Evolutionary conservation across 768 basidiomycete species (phyloP).

Genomic region (Melanogaster broomeanus): DNA sequence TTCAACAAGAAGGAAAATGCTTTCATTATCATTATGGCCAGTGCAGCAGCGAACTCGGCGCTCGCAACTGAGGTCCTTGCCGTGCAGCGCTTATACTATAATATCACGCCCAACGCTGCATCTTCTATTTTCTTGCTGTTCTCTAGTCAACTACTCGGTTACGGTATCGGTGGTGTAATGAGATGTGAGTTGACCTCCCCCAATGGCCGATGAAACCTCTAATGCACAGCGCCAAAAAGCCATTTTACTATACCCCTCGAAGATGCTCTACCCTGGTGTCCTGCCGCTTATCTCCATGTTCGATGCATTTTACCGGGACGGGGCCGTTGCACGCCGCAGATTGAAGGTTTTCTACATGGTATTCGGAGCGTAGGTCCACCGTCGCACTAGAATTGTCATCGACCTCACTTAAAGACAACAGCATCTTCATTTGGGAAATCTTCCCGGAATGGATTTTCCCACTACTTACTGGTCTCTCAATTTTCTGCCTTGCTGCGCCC

Average conservation of each 20-base stretch:
- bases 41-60: conserved; percentile 54
- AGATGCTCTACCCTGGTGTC: conserved; percentile 42
- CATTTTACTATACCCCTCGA: conserved; percentile 44
- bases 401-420: conserved; percentile 13
- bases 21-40: conserved; percentile 58
- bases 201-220: not conserved
- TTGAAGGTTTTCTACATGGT: conserved; percentile 33
- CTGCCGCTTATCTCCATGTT: conserved; percentile 26
- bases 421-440: conserved; percentile 34
- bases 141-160: conserved; percentile 43
- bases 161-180: conserved; percentile 57
- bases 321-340: conserved; percentile 39
- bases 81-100: conserved; percentile 54
- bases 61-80: conserved; percentile 56
- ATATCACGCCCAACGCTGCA: conserved; percentile 48
- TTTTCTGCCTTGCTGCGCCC: conserved; percentile 59
- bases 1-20: conserved; percentile 65
- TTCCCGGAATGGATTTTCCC: conserved; percentile 48
- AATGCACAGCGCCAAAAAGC: conserved; percentile 5
- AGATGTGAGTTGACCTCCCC: conserved; percentile 35
- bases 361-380: conserved; percentile 36
- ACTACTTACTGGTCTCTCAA: conserved; percentile 58
- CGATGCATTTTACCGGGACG: conserved; percentile 43
- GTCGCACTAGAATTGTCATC: not conserved
- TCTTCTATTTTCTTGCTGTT: conserved; percentile 46